phyloP scores from a whole-genome alignment of 83 land plant genomes.

The Isoetes engelmannii region DNA sequence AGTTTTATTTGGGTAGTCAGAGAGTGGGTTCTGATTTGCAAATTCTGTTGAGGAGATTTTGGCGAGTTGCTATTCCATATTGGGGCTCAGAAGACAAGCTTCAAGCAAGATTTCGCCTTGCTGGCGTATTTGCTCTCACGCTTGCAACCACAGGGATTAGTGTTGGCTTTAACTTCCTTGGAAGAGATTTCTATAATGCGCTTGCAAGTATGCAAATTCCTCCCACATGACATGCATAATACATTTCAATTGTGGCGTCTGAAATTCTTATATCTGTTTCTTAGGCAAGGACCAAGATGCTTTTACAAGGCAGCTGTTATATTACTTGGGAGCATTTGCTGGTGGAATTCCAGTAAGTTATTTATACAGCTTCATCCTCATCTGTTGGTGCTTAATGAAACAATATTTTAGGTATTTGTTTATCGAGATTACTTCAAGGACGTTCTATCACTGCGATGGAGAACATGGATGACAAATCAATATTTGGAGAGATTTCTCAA shows the following conservation, averaged over 20 bases:
- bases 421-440: slow-evolving; percentile 88
- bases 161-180: slow-evolving; percentile 96
- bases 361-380: slow-evolving; percentile 36
- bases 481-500: slow-evolving; percentile 79
- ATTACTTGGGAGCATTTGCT: slow-evolving; percentile 80
- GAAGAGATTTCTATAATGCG: slow-evolving; percentile 95
- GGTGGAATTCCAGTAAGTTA: slow-evolving; percentile 99
- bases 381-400: background rate
- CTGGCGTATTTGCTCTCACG: slow-evolving; percentile 84
- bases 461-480: slow-evolving; percentile 94
- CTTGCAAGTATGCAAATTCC: slow-evolving; percentile 63
- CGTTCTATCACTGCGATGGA: slow-evolving; percentile 78
- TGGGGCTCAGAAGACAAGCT: slow-evolving; percentile 93
- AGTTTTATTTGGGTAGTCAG: background rate
- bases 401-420: slow-evolving; percentile 66
- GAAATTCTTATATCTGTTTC: background rate
- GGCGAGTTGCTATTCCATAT: slow-evolving; percentile 95
- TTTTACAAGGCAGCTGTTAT: slow-evolving; percentile 75
- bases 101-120: slow-evolving; percentile 77
- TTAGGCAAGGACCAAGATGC: slow-evolving; percentile 94
- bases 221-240: too few relatives aligned
- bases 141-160: slow-evolving; percentile 95
- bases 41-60: slow-evolving; percentile 70
- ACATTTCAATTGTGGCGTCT: too few relatives aligned
- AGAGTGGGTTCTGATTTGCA: slow-evolving; percentile 44